These are phyloP conservation scores for Tinospora cordifolia DNA, from an alignment of 164 flowering plant species.

Conservation along the genomic window DNA sequence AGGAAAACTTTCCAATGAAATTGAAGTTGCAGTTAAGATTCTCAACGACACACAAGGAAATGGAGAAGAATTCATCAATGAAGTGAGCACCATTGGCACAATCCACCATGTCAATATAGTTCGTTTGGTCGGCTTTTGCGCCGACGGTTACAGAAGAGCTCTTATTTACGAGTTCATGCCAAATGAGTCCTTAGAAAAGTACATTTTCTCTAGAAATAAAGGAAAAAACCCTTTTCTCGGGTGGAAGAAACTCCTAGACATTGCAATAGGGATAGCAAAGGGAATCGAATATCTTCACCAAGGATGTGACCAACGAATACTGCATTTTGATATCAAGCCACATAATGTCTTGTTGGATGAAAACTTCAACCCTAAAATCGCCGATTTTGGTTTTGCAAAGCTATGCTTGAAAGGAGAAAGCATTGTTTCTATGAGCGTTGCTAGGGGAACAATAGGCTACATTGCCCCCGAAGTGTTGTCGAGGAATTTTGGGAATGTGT, in stretches of 20 bases:
- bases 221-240: neutral
- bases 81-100: slow-evolving; percentile 12
- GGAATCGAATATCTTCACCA: slow-evolving; percentile 11
- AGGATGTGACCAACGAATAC: slow-evolving; percentile 5
- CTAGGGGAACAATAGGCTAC: slow-evolving; percentile 12
- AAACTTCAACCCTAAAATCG: slow-evolving; percentile 9
- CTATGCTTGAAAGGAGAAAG: neutral
- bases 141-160: slow-evolving; percentile 4
- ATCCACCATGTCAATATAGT: slow-evolving; percentile 12
- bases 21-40: slow-evolving; percentile 10
- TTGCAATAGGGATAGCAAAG: slow-evolving; percentile 1
- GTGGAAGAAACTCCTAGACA: slow-evolving; percentile 3
- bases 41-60: neutral
- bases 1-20: slow-evolving; percentile 6
- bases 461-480: slow-evolving; percentile 11
- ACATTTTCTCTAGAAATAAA: neutral
- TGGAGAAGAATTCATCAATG: slow-evolving; percentile 14
- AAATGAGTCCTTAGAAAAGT: slow-evolving; percentile 11
- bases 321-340: slow-evolving; percentile 14
- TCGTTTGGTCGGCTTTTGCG: slow-evolving; percentile 3
- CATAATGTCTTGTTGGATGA: slow-evolving; percentile 9
- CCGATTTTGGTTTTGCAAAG: slow-evolving; percentile 15
- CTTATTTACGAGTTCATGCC: slow-evolving; percentile 12
- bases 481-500: slow-evolving; percentile 8
- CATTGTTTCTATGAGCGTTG: slow-evolving; percentile 4